Conservation (phyloP, 169 alveolate genomes). For the Babesia ovis region DNA sequence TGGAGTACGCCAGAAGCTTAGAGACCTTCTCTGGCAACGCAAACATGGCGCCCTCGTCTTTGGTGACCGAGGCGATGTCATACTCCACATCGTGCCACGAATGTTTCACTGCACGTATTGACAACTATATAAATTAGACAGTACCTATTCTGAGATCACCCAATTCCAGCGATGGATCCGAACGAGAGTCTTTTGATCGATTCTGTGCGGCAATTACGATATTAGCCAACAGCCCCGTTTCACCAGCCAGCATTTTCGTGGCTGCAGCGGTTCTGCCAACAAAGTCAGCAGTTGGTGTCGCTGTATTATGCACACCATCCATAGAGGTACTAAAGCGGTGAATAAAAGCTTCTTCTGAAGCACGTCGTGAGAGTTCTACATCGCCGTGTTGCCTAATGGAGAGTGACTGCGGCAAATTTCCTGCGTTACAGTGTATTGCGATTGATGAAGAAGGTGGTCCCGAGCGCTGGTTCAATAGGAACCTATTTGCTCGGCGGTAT, state of each 20-base stretch:
- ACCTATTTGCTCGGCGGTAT: conserved; percentile 38
- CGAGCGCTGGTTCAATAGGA: background rate
- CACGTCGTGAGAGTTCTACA: conserved; percentile 17
- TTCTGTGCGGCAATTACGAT: conserved; percentile 23
- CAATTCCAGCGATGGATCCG: background rate
- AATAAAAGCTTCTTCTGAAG: conserved; percentile 54
- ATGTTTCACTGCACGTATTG: conserved; percentile 25
- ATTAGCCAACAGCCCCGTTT: conserved; percentile 36
- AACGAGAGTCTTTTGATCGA: background rate
- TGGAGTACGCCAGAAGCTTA: conserved; percentile 33
- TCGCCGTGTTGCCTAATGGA: conserved; percentile 14
- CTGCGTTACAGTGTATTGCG: conserved; percentile 52
- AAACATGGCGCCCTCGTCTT: conserved; percentile 27
- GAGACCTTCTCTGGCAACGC: conserved; percentile 17
- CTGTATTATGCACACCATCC: background rate
- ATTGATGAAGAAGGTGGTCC: conserved; percentile 6
- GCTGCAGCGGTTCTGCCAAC: background rate
- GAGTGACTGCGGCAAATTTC: conserved; percentile 28
- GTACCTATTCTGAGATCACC: background rate
- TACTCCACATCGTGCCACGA: conserved; percentile 34
- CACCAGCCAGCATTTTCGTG: background rate
- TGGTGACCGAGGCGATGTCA: conserved; percentile 6
- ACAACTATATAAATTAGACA: background rate
- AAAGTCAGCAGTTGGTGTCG: background rate
- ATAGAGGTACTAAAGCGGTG: conserved; percentile 4